Percentiles rank a stretch among this genome's conserved stretches.
Conservation (phyloP, 176 grass and related monocot genomes). For the Zizania latifolia region DNA sequence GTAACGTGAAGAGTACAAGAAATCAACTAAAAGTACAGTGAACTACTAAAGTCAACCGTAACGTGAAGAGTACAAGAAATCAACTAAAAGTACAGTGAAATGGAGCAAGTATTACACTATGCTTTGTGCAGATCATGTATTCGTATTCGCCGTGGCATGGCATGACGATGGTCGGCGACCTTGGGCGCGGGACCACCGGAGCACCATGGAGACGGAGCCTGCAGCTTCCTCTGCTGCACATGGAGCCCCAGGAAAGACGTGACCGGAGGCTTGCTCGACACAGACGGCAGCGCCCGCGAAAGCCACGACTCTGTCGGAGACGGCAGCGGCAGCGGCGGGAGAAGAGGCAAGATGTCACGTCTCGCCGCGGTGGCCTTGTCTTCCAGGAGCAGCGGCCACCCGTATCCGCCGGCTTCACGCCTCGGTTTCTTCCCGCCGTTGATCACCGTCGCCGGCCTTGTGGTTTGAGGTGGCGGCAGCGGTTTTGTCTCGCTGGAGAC, state of each 20-base stretch:
- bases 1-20: neutral
- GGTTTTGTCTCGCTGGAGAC: neutral
- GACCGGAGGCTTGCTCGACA: conserved; percentile 32
- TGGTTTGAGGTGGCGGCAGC: neutral
- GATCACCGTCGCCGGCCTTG: neutral
- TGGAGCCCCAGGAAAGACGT: conserved; percentile 70
- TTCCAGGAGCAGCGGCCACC: conserved; percentile 25
- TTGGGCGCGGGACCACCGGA: conserved; percentile 20
- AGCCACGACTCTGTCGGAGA: conserved; percentile 89
- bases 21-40: neutral
- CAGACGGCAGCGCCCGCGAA: conserved; percentile 65
- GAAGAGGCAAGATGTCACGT: conserved; percentile 15
- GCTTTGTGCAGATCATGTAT: conserved; percentile 49
- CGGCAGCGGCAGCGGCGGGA: conserved; percentile 37
- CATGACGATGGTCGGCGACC: conserved; percentile 10
- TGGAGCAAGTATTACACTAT: neutral
- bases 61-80: neutral
- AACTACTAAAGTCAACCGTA: too few species aligned
- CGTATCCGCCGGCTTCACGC: neutral
- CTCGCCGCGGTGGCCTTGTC: neutral
- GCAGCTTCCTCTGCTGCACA: conserved; percentile 60
- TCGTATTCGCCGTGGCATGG: conserved; percentile 18
- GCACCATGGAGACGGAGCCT: neutral
- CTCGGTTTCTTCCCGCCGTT: conserved; percentile 3
- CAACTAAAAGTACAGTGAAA: neutral